Conservation (phyloP, 2,329 filamentous ascomycete species). For the Tolypocladium tropicale region DNA sequence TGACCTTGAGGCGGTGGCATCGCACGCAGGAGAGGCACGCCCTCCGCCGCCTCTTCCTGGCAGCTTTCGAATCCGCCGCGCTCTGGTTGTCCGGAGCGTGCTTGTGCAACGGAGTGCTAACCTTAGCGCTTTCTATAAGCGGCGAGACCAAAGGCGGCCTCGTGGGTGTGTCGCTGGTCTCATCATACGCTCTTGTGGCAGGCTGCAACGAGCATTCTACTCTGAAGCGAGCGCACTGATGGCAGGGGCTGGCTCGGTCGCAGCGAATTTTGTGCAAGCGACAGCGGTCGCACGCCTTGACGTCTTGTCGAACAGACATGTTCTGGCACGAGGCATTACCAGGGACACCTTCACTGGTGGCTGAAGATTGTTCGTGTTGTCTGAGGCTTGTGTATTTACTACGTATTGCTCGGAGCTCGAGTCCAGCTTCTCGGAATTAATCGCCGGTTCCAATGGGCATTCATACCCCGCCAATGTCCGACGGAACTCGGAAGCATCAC, state of each 20-base stretch:
- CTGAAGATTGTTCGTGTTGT: neutral
- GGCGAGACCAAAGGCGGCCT: neutral
- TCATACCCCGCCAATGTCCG: neutral
- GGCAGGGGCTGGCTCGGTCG: neutral
- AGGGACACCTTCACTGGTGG: no score
- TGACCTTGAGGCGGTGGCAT: slow-evolving; percentile 4
- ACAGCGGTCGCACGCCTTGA: neutral
- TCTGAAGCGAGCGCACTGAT: neutral
- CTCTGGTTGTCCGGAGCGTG: neutral
- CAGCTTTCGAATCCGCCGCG: no score
- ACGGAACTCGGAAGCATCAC: neutral
- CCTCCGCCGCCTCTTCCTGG: neutral
- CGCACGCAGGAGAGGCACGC: slow-evolving; percentile 5
- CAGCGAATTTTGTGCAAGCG: neutral
- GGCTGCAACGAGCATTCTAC: neutral
- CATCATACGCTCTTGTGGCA: accelerated
- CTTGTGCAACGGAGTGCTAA: neutral
- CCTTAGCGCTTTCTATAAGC: neutral
- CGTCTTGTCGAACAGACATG: neutral
- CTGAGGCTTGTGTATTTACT: neutral
- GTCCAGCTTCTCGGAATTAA: neutral
- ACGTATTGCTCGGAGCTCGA: neutral
- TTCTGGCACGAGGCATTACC: neutral
- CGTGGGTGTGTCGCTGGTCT: neutral
- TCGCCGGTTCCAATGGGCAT: neutral